Conservation (phyloP, 2,329 filamentous ascomycete species). For the Anisogramma anomala region DNA sequence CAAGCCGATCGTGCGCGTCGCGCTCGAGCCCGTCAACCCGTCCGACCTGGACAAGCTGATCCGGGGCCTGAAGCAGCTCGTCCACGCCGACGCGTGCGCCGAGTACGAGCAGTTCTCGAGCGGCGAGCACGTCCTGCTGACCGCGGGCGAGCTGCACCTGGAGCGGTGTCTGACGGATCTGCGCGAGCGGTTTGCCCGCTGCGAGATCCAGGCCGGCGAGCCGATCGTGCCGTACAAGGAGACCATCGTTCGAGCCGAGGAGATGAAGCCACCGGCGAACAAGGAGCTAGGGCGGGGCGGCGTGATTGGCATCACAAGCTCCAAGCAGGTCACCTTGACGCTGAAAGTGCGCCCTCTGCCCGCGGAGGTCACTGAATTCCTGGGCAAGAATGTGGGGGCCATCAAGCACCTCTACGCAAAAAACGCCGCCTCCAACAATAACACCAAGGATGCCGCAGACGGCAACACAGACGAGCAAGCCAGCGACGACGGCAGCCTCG, state of each 20-base stretch:
- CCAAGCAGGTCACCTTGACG: conserved; percentile 71
- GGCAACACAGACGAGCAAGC: conserved; percentile 30
- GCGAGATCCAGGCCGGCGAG: conserved; percentile 86
- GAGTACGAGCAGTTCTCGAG: conserved; percentile 88
- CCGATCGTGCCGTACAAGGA: conserved; percentile 95
- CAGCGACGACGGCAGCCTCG: conserved; percentile 28
- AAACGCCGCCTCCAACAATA: conserved; percentile 23
- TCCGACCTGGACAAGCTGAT: conserved; percentile 94
- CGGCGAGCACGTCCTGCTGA: conserved; percentile 89
- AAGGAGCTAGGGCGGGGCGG: conserved; percentile 77
- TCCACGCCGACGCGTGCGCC: conserved; percentile 90
- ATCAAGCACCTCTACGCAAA: conserved; percentile 68
- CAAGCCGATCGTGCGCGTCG: conserved; percentile 88
- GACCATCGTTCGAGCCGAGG: conserved; percentile 73
- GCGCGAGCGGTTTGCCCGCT: conserved; percentile 81
- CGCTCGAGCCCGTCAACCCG: conserved; percentile 85
- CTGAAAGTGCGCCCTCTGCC: conserved; percentile 73
- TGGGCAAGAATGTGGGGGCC: conserved; percentile 66
- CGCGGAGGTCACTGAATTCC: conserved; percentile 66
- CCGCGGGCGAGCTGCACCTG: conserved; percentile 86
- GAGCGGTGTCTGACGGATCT: conserved; percentile 91
- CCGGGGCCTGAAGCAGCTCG: conserved; percentile 69
- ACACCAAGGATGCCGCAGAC: conserved; percentile 28
- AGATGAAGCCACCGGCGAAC: conserved; percentile 84
- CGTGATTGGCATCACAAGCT: conserved; percentile 63